A percentile compares a stretch with the other conserved stretches of the same genome.
Evolutionary conservation across 768 basidiomycete genomes (phyloP).

Genomic region (Russula sp.): DNA sequence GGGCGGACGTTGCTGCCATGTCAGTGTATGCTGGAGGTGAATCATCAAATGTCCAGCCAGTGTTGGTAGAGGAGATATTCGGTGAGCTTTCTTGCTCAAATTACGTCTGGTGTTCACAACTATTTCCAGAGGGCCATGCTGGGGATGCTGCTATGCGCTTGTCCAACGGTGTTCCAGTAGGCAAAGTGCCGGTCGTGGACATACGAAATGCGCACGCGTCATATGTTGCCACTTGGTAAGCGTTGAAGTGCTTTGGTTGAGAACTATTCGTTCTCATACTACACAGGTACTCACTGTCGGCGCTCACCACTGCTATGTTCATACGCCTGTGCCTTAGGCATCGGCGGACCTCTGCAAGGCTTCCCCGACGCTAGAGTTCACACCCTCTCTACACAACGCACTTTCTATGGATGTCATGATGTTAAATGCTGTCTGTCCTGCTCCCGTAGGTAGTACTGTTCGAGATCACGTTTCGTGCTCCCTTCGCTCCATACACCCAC

Average conservation of each 20-base stretch:
- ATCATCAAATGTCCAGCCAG: conserved; percentile 71
- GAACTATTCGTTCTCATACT: background rate
- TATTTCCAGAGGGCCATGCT: conserved; percentile 70
- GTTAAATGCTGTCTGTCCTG: background rate
- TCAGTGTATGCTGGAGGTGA: conserved; percentile 73
- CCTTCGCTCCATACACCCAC: background rate
- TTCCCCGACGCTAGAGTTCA: conserved; percentile 51
- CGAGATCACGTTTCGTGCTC: background rate
- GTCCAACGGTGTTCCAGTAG: conserved; percentile 77
- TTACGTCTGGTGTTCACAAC: background rate
- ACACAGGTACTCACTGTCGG: conserved; percentile 84
- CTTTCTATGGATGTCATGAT: background rate
- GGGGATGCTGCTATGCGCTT: conserved; percentile 63
- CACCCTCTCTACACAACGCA: background rate
- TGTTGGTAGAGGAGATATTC: conserved; percentile 88
- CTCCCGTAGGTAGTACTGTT: background rate
- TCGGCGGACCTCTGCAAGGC: conserved; percentile 45
- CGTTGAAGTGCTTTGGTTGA: conserved; percentile 24
- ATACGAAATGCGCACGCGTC: conserved; percentile 91
- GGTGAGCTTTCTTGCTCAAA: conserved; percentile 48
- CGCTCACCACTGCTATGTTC: conserved; percentile 82
- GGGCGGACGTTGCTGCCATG: conserved; percentile 83
- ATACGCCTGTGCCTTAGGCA: conserved; percentile 60
- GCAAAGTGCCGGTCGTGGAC: conserved; percentile 78
- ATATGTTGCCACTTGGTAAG: conserved; percentile 91